Conservation (phyloP, 164 flowering plant species). For the Vitis amurensis region DNA sequence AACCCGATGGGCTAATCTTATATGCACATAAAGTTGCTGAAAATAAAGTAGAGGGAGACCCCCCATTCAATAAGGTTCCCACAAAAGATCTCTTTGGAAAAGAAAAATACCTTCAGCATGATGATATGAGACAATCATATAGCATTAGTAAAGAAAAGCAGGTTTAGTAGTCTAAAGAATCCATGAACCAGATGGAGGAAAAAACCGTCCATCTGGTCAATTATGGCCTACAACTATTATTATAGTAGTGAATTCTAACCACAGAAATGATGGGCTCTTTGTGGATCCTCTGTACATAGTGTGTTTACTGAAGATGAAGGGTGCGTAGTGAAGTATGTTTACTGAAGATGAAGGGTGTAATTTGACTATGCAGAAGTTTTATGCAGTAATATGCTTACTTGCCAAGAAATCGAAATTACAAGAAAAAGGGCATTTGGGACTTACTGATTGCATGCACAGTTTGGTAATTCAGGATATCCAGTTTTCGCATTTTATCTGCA, state of each 20-base stretch:
- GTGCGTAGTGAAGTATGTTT: too few species aligned
- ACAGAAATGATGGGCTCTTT: too few species aligned
- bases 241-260: too few species aligned
- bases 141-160: background rate
- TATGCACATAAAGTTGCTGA: background rate
- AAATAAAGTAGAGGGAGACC: constrained; percentile 14
- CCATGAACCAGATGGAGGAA: too few species aligned
- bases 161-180: too few species aligned
- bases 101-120: constrained; percentile 9
- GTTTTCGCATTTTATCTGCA: constrained; percentile 51
- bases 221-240: too few species aligned
- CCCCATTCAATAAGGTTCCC: constrained; percentile 1
- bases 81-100: constrained; percentile 5
- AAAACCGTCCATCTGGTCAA: too few species aligned
- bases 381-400: background rate
- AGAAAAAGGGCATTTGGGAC: constrained; percentile 7
- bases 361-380: too few species aligned
- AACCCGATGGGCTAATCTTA: background rate
- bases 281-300: too few species aligned
- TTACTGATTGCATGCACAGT: constrained; percentile 57
- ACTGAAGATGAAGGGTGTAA: too few species aligned
- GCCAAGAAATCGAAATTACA: background rate
- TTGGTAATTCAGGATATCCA: constrained; percentile 60
- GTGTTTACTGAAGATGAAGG: too few species aligned
- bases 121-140: background rate